Evolutionary conservation across 306 rosid genomes (phyloP), one percentile per base, ranked within the genome.

Genomic region (Oxytropis ochrocephala): DNA sequence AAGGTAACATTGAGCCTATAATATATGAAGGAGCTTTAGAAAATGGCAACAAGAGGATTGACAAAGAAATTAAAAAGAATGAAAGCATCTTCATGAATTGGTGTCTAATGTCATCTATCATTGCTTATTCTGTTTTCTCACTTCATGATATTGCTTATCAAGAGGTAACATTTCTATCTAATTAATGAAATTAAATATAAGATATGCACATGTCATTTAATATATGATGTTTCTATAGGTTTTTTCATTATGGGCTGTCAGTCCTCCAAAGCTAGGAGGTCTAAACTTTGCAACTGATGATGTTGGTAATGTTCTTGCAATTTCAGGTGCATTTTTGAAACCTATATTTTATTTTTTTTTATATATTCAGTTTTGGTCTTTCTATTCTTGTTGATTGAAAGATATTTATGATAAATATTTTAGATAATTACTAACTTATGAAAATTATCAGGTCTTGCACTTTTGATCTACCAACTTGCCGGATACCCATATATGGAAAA

Each of bases 211-310:
- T 36, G 48, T 64, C 30, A 6, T 44, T 55, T 44, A 24, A 13
- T 1, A 12, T 16, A n/a, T 65, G 10, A 0, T 75, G 9, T 1
- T 62, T 54, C 50, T 24, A 38, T 43, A 92, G 97, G 80, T 92
- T 79, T 92, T 92, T 80, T 88, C 98, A 1, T 83, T 89, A 75
- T 92, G 98, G 98, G 85, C 91, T 9, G 90, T 81, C 4, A 84
- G 92, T 83, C 88, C 98, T 75, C 29, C 11, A 32, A 81, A 62
- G 55, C 51, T 87, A n/a, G 95, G 89, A 33, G 96, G 96, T 72
- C 72, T 92, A 70, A 78, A 73, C 83, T 89, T 70, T 36, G 16
- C 95, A 65, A 82, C 86, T 10, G 76, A 79, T 81, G 54, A 74
- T 64, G 98, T 92, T 51, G 97, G 96, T 60, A 60, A 87, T 78